Conservation (phyloP, 2,329 filamentous ascomycete species). For the Microcera coccophila region DNA sequence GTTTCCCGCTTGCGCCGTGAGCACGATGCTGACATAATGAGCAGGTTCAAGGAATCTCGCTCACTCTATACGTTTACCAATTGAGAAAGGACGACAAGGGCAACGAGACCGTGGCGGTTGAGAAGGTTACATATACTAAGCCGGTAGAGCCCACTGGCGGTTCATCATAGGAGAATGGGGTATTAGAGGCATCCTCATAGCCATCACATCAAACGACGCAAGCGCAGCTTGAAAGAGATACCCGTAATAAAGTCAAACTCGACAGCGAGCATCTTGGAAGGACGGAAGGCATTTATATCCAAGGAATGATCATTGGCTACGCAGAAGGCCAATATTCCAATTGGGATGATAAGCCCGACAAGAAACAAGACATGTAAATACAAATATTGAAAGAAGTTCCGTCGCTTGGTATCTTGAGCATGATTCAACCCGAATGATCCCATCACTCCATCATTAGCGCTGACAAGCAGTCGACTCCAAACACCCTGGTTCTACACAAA, state of each 20-base stretch:
- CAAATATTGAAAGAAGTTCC: conserved; percentile 29
- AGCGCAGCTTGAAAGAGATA: conserved; percentile 25
- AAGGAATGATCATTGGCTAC: conserved; percentile 20
- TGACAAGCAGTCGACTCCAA: conserved; percentile 25
- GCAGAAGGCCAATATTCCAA: conserved; percentile 16
- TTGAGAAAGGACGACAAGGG: conserved; percentile 73
- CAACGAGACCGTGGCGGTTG: conserved; percentile 73
- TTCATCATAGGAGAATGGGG: conserved; percentile 35
- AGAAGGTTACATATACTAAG: conserved; percentile 84
- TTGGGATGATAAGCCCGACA: conserved; percentile 14
- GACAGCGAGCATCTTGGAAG: conserved; percentile 8
- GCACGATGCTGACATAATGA: conserved; percentile 21
- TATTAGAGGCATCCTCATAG: conserved; percentile 6
- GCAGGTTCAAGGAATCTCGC: conserved; percentile 90
- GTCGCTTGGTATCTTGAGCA: conserved; percentile 37
- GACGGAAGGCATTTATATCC: conserved; percentile 18
- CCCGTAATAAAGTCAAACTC: conserved; percentile 20
- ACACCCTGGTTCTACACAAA: conserved; percentile 24
- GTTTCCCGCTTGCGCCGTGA: background rate
- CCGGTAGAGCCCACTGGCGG: conserved; percentile 57
- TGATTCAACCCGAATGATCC: conserved; percentile 28
- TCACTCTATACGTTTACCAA: conserved; percentile 94
- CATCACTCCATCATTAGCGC: conserved; percentile 24
- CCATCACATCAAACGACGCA: conserved; percentile 18
- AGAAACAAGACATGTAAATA: conserved; percentile 29